Percentiles rank a stretch among this genome's conserved stretches.
Evolutionary conservation across 106 monocot species (phyloP).

Genomic region (Gastrodia elata): DNA sequence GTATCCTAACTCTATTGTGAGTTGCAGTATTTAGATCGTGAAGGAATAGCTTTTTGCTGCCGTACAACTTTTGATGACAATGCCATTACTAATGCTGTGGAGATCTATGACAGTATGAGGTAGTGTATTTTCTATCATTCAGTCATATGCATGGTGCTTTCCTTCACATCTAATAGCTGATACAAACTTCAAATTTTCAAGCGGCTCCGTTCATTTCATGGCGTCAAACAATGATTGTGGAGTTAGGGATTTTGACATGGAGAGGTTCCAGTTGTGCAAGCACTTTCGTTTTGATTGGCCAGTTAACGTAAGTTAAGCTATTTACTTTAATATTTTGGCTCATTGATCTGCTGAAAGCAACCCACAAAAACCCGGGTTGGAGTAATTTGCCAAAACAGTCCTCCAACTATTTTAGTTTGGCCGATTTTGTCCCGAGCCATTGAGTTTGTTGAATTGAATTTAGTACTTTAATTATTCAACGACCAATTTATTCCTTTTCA

Average conservation of each 20-base stretch:
- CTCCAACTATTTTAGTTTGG: too few species aligned
- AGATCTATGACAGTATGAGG: conserved; percentile 71
- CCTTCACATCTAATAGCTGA: conserved; percentile 1
- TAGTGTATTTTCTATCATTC: conserved; percentile 11
- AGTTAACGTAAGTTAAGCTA: conserved; percentile 57
- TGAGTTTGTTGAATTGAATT: too few species aligned
- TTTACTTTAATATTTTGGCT: not conserved
- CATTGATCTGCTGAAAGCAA: not conserved
- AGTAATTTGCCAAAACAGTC: too few species aligned
- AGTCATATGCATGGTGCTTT: not conserved
- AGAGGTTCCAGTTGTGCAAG: conserved; percentile 61
- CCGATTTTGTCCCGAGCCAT: too few species aligned
- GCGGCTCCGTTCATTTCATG: conserved; percentile 71
- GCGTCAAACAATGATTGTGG: conserved; percentile 85
- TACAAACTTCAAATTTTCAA: conserved; percentile 14
- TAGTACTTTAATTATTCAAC: too few species aligned
- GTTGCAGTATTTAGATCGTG: conserved; percentile 55
- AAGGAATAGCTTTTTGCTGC: conserved; percentile 72
- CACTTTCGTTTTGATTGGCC: conserved; percentile 59
- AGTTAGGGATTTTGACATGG: conserved; percentile 77
- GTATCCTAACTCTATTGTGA: conserved; percentile 2
- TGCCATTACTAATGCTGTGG: conserved; percentile 80
- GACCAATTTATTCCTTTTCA: too few species aligned
- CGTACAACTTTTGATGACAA: conserved; percentile 81
- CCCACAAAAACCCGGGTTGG: too few species aligned